Base-by-base conservation (phyloP, 1,284 basidiomycete genomes). In the Austroboletus niveus region DNA sequence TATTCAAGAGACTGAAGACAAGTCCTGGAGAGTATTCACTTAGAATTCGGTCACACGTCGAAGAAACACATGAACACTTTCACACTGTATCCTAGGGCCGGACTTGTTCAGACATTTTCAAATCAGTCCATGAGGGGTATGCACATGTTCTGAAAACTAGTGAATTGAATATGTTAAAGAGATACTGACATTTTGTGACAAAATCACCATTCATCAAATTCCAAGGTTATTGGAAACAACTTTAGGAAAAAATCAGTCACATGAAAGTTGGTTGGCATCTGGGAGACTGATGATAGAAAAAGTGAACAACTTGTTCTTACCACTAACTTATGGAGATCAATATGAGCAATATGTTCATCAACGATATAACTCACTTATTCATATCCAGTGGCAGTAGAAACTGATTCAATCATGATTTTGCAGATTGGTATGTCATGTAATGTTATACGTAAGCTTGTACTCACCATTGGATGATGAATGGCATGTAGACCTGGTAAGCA, bases 361-460 rank as follows among this genome's bases (percentile, higher is more conserved):
- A 31, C 12, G 14, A 12, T 6, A 29, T 5, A 22, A 45, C 57
- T 39, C 40, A 59, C 57, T 59, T 10, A 39, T 51, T 59, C 57
- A 59, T 49, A 60, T 39, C 4, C 51, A 52, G 46, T 10, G 15
- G 34, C 59, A 49, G 22, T 60, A 61, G 20, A 58, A 58, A 42
- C 57, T 60, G 34, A 45, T 29, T 1, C 3, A 17, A 1, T 12
- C 20, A 24, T 24, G 22, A 17, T 24, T 24, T 24, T 24, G 22
- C 5, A 24, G 22, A 24, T 60, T 17, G 54, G 49, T n/a, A 17
- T 3, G 4, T 29, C 10, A 12, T 5, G 27, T 2, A 7, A 31
- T 12, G 4, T 3, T 0, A 11, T 35, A 7, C 2, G 22, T 24
- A 24, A 10, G 4, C 5, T 39, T 12, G 5, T 38, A 51, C 58